phyloP scores from a whole-genome alignment of 495 filamentous ascomycete genomes.

The Penicillium pancosmium region DNA sequence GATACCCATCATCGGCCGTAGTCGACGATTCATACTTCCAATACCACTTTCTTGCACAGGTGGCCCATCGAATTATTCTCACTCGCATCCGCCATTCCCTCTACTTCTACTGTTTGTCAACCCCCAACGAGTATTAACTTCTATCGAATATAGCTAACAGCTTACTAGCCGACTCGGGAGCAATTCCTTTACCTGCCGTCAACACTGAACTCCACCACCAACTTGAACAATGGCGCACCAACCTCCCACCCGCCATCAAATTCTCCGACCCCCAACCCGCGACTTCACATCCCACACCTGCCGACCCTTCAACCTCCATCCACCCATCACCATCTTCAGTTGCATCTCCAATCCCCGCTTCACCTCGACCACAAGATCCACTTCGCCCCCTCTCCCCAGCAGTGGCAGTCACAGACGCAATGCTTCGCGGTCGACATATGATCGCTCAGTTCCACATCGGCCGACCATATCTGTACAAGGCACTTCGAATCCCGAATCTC shows the following conservation, averaged over 20 bases:
- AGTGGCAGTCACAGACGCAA: slow-evolving; percentile 47
- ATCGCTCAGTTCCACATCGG: slow-evolving; percentile 54
- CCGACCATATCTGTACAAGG: slow-evolving; percentile 52
- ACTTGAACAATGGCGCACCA: slow-evolving; percentile 50
- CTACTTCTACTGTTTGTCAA: slow-evolving; percentile 48
- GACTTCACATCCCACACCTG: slow-evolving; percentile 19
- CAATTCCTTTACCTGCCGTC: slow-evolving; percentile 48
- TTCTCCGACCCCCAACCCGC: slow-evolving; percentile 36
- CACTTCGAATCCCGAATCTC: slow-evolving; percentile 41
- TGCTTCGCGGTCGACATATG: slow-evolving; percentile 48
- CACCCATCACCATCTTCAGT: slow-evolving; percentile 30
- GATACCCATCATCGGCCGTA: slow-evolving; percentile 32
- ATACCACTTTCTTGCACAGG: slow-evolving; percentile 53
- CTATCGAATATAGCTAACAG: slow-evolving; percentile 1
- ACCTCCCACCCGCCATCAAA: slow-evolving; percentile 46
- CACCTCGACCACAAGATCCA: slow-evolving; percentile 22
- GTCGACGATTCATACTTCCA: slow-evolving; percentile 52
- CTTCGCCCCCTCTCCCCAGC: slow-evolving; percentile 40
- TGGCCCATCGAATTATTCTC: slow-evolving; percentile 52
- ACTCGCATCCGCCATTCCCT: slow-evolving; percentile 51
- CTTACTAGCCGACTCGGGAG: slow-evolving; percentile 44
- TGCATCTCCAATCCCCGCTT: slow-evolving; percentile 29
- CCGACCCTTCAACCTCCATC: slow-evolving; percentile 12
- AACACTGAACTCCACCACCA: slow-evolving; percentile 50
- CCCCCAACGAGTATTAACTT: neutral